Conservation (phyloP, 2,329 filamentous ascomycete species). For the Talaromyces sp. region DNA sequence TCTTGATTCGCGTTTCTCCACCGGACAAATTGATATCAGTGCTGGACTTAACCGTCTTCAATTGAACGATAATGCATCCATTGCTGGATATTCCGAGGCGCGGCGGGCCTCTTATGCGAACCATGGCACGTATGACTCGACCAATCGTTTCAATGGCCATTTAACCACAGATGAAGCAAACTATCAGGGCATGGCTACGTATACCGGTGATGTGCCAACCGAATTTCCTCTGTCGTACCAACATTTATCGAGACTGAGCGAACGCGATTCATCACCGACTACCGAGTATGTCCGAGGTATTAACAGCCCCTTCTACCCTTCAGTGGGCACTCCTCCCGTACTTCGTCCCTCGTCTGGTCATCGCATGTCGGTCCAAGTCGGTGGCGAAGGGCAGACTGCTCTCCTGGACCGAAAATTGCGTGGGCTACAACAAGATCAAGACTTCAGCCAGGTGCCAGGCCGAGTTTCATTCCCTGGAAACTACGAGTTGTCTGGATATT, state of each 20-base stretch:
- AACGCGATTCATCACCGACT: conserved; percentile 42
- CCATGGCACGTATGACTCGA: conserved; percentile 41
- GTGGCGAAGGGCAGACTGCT: conserved; percentile 39
- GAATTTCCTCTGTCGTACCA: conserved; percentile 32
- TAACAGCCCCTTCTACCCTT: conserved; percentile 41
- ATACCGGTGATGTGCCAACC: conserved; percentile 22
- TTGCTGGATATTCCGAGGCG: conserved; percentile 23
- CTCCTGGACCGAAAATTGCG: conserved; percentile 47
- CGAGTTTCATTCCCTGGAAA: conserved; percentile 25
- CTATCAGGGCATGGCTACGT: conserved; percentile 23
- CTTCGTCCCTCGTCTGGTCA: conserved; percentile 41
- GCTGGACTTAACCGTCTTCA: conserved; percentile 30
- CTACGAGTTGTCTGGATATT: conserved; percentile 31
- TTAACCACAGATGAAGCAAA: conserved; percentile 20
- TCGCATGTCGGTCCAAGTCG: conserved; percentile 31
- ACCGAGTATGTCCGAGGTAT: conserved; percentile 42
- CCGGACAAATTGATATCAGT: conserved; percentile 25
- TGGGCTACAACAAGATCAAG: conserved; percentile 41
- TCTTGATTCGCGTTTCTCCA: conserved; percentile 25
- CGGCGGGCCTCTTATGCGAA: conserved; percentile 27
- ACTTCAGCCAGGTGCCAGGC: conserved; percentile 22
- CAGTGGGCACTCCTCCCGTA: conserved; percentile 39
- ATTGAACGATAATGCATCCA: conserved; percentile 26
- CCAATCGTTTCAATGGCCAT: conserved; percentile 41
- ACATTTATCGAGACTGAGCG: conserved; percentile 37